Evolutionary conservation across 768 basidiomycete species (phyloP).

Genomic region (Serendipita sp.): DNA sequence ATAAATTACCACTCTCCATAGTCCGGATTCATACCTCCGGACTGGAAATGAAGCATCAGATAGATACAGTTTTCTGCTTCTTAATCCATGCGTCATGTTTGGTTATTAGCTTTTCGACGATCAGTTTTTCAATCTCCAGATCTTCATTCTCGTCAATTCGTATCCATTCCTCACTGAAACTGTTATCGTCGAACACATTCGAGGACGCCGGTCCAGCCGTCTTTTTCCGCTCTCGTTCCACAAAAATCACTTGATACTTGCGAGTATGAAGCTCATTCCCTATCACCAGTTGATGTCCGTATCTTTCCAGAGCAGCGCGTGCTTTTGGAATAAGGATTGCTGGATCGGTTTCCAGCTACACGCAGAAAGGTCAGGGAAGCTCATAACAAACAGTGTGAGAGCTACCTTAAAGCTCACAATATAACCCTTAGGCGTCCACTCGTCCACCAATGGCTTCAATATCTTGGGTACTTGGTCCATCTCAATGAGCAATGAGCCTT

Average conservation of each 20-base stretch:
- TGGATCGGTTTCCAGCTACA: slow-evolving; percentile 83
- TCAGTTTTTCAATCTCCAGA: slow-evolving; percentile 89
- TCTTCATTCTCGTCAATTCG: slow-evolving; percentile 22
- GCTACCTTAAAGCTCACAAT: slow-evolving; percentile 93
- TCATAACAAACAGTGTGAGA: not conserved
- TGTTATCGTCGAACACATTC: slow-evolving; percentile 30
- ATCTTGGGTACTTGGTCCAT: slow-evolving; percentile 99
- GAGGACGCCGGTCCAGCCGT: slow-evolving; percentile 12
- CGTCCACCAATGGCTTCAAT: slow-evolving; percentile 78
- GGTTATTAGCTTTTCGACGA: slow-evolving; percentile 55
- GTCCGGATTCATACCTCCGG: not conserved
- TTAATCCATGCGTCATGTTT: slow-evolving; percentile 55
- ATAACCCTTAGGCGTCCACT: slow-evolving; percentile 83
- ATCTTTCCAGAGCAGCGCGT: slow-evolving; percentile 69
- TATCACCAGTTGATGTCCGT: slow-evolving; percentile 94
- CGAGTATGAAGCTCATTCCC: slow-evolving; percentile 88
- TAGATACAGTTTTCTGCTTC: not conserved
- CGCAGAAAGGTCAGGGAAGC: not conserved
- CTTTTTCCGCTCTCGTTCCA: slow-evolving; percentile 22
- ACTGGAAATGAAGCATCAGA: not conserved
- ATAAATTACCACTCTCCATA: not conserved
- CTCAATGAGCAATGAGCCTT: slow-evolving; percentile 82
- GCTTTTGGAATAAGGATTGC: slow-evolving; percentile 80
- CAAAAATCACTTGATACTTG: slow-evolving; percentile 85
- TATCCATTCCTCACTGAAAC: slow-evolving; percentile 36